Evolutionary conservation across 495 filamentous ascomycete genomes (phyloP), one percentile per base, ranked within the genome.

Genomic region (Xylaria castorea): DNA sequence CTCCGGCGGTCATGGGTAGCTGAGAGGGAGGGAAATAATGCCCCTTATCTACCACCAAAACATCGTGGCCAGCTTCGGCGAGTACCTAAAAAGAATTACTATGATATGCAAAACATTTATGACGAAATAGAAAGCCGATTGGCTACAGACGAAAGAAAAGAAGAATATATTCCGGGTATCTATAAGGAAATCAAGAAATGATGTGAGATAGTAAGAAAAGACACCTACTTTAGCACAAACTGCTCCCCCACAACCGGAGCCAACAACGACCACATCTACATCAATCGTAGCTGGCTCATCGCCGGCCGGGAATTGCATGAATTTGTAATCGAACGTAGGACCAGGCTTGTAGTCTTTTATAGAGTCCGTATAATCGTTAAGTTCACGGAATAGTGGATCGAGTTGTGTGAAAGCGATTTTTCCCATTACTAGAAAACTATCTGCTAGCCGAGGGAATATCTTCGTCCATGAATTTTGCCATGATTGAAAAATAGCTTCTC

Each of bases 171-270:
- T 42, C 38, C 38, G 0, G 38, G 38, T 14, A 42, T 14, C 14
- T 42, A 9, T 42, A 12, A 42, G 11, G 14, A 42, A 42, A 42
- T 12, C 8, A 9, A 42, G 9, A 42, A 42, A 42, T 42, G 11
- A 14, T 46, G 42, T 0, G 18, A 46, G 42, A 14, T 46, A 18
- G 14, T 18, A 46, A 46, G 42, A 16, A 16, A 46, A 46, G 16
- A 46, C 16, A 18, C 42, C 4, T 18, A 91, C 91, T 81, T 94
- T 94, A 16, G 95, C 94, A 38, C 87, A 88, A 0, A 97, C 94
- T 0, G 85, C 92, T n/a, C 92, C 94, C 63, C 95, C 95, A 75
- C 92, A 95, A 22, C 95, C 95, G 65, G 92, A 94, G 2, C 95
- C 95, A 7, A 97, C 87, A 71, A 97, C 89, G 20, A 97, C 90